phyloP scores from a whole-genome alignment of 176 grass and related monocot genomes.

The Phyllostachys edulis region DNA sequence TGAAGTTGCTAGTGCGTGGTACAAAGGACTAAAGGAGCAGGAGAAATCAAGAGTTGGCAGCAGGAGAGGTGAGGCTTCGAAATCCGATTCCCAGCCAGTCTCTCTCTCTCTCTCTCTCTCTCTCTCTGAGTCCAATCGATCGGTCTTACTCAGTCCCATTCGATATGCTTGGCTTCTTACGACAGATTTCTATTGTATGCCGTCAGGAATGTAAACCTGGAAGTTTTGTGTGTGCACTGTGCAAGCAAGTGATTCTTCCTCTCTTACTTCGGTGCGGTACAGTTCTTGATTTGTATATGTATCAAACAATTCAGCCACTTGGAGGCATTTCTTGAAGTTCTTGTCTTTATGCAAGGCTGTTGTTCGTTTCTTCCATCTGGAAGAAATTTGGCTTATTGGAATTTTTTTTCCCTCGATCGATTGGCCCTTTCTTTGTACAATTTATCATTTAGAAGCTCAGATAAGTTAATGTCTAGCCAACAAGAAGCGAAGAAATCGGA shows the following conservation, averaged over 20 bases:
- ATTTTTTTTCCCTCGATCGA: neutral
- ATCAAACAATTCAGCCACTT: neutral
- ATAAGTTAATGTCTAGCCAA: slow-evolving; percentile 27
- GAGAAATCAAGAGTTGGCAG: neutral
- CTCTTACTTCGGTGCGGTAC: neutral
- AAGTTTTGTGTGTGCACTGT: neutral
- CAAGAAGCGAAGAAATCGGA: slow-evolving; percentile 1
- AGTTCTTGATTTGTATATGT: neutral
- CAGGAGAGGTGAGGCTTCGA: slow-evolving; percentile 7
- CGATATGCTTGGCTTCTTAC: no score
- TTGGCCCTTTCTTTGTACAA: neutral
- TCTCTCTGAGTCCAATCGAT: no score
- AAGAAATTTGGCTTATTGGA: neutral
- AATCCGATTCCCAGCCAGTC: no score
- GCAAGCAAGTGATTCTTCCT: neutral
- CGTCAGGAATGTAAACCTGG: neutral
- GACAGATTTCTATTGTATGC: no score
- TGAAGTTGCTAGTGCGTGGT: neutral
- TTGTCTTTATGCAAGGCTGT: neutral
- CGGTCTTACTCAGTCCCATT: no score
- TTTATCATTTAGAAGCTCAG: neutral
- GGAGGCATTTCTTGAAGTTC: neutral
- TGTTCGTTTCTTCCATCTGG: slow-evolving; percentile 1
- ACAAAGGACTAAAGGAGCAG: neutral
- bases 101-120: no score